phyloP scores from a whole-genome alignment of 2,329 filamentous ascomycete species.

The Pseudocercospora macadamiae region DNA sequence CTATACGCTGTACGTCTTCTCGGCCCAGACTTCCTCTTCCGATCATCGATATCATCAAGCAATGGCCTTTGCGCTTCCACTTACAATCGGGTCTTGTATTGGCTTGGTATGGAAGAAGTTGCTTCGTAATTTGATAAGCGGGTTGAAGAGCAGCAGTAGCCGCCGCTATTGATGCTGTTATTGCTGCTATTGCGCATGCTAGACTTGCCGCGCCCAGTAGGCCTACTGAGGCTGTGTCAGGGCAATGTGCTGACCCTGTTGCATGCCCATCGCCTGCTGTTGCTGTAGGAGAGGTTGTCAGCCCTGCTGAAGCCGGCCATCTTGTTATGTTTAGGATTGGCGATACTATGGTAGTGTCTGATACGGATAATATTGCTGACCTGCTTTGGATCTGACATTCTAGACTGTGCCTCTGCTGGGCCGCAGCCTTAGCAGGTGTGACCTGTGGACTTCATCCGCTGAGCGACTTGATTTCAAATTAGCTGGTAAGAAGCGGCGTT shows the following conservation, averaged over 20 bases:
- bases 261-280: slow-evolving; percentile 29
- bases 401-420: slow-evolving; percentile 45
- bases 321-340: slow-evolving; percentile 43
- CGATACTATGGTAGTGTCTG: slow-evolving; percentile 40
- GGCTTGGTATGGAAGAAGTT: too few species aligned
- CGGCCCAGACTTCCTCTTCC: too few species aligned
- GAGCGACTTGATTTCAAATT: too few species aligned
- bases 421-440: slow-evolving; percentile 35
- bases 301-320: slow-evolving; percentile 36
- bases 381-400: slow-evolving; percentile 37
- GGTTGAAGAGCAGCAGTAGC: too few species aligned
- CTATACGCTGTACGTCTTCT: too few species aligned
- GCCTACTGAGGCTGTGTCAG: slow-evolving; percentile 34
- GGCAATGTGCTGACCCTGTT: slow-evolving; percentile 33
- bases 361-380: slow-evolving; percentile 32
- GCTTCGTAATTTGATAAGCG: too few species aligned
- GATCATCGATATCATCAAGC: too few species aligned
- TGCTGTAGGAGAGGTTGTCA: slow-evolving; percentile 50
- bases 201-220: slow-evolving; percentile 35
- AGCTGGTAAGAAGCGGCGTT: too few species aligned
- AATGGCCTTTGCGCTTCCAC: too few species aligned
- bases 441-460: slow-evolving; percentile 43
- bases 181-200: slow-evolving; percentile 33
- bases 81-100: too few species aligned
- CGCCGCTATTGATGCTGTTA: too few species aligned